These are phyloP conservation scores for Emmonsiellopsis sp. DNA, from an alignment of 2,329 filamentous ascomycete genomes.

Conservation along the genomic window DNA sequence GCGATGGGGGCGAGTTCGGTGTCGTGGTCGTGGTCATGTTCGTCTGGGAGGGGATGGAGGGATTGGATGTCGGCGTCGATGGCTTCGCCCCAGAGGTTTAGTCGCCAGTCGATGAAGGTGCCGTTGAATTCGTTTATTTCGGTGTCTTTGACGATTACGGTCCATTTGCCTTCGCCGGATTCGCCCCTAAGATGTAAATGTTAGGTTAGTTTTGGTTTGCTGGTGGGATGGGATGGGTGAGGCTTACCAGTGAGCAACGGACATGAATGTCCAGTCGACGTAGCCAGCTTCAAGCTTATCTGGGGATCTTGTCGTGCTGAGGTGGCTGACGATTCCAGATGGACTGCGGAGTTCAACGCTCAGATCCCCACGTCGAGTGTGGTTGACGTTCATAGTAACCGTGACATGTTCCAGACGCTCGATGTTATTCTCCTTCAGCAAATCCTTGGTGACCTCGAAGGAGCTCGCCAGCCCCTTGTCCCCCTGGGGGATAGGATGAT, in stretches of 20 bases:
- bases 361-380: conserved; percentile 78
- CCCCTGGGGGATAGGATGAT: conserved; percentile 77
- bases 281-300: conserved; percentile 66
- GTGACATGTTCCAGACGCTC: conserved; percentile 89
- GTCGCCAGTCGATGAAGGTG: conserved; percentile 79
- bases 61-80: conserved; percentile 66
- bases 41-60: conserved; percentile 70
- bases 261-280: conserved; percentile 98
- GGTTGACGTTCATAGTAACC: conserved; percentile 91
- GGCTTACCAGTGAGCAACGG: conserved; percentile 81
- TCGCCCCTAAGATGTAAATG: conserved; percentile 61
- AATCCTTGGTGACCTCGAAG: conserved; percentile 75
- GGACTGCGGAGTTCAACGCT: conserved; percentile 89
- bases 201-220: conserved; percentile 5
- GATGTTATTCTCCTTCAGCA: conserved; percentile 74
- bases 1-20: conserved; percentile 52
- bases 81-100: conserved; percentile 88
- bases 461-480: conserved; percentile 65
- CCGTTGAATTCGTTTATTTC: conserved; percentile 67
- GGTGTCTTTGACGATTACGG: conserved; percentile 78
- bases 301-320: conserved; percentile 63
- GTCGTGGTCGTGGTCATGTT: conserved; percentile 76
- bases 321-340: conserved; percentile 68
- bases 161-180: conserved; percentile 80
- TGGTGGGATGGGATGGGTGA: background rate